phyloP scores from a whole-genome alignment of 2,329 filamentous ascomycete genomes.

The Teratosphaeria pseudoeucalypti region DNA sequence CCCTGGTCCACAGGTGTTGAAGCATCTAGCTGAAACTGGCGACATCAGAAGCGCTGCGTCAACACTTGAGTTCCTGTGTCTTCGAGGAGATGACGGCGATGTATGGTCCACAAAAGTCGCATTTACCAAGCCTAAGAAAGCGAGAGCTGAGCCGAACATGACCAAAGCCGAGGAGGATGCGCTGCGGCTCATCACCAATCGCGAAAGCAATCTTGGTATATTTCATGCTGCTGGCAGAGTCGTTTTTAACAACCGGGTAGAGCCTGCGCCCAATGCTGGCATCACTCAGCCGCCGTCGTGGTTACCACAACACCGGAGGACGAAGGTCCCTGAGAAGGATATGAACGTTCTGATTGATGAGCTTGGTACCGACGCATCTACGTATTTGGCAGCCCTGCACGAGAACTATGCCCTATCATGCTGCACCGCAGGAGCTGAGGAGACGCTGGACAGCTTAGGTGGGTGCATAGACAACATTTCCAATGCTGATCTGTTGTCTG shows the following conservation, averaged over 20 bases:
- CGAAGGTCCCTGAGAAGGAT: conserved; percentile 35
- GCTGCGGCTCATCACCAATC: conserved; percentile 68
- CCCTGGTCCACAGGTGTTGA: conserved; percentile 68
- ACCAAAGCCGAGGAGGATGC: conserved; percentile 72
- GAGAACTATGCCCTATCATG: conserved; percentile 91
- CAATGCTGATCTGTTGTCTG: conserved; percentile 73
- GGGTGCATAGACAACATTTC: conserved; percentile 82
- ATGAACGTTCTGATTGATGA: conserved; percentile 75
- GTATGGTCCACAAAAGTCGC: conserved; percentile 66
- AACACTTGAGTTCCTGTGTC: conserved; percentile 81
- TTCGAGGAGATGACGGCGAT: conserved; percentile 64
- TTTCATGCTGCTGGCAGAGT: conserved; percentile 96
- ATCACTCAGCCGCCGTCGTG: conserved; percentile 36
- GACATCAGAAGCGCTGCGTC: conserved; percentile 90
- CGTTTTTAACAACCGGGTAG: conserved; percentile 85
- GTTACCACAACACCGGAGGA: conserved; percentile 34
- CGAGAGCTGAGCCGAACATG: conserved; percentile 47
- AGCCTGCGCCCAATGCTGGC: conserved; percentile 30
- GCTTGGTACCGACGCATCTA: conserved; percentile 82
- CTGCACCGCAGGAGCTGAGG: conserved; percentile 46
- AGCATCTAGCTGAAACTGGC: conserved; percentile 71
- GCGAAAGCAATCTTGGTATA: conserved; percentile 82
- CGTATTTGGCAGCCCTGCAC: conserved; percentile 80
- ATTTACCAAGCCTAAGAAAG: conserved; percentile 58
- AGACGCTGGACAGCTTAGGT: conserved; percentile 66